Conservation (phyloP, 192 early-diverging fungal species). For the Thamnidium elegans region DNA sequence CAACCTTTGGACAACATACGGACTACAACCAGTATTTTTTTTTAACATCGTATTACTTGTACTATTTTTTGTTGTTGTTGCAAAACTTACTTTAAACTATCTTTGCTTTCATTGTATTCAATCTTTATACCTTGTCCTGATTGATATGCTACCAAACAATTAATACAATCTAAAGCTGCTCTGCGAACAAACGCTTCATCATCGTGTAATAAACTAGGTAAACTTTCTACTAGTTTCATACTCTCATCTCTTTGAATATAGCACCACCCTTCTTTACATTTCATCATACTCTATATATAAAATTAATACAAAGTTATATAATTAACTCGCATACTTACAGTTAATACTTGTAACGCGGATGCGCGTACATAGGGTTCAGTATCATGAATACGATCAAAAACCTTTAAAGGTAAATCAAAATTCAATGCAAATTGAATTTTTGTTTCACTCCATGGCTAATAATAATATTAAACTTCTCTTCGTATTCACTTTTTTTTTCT, state of each 20-base stretch:
- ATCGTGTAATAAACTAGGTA: conserved; percentile 49
- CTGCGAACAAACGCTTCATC: conserved; percentile 52
- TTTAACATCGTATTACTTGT: too few relatives aligned
- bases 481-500: not conserved
- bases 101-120: conserved; percentile 25
- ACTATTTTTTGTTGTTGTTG: too few relatives aligned
- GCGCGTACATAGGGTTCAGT: conserved; percentile 53
- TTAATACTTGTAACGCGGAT: conserved; percentile 42
- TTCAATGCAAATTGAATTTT: conserved; percentile 43
- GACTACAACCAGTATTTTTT: conserved; percentile 30
- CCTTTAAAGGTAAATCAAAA: conserved; percentile 34
- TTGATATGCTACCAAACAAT: conserved; percentile 43
- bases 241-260: conserved; percentile 40
- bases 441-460: not conserved
- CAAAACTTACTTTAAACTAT: conserved; percentile 21
- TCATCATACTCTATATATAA: conserved; percentile 36
- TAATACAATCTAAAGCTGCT: conserved; percentile 49
- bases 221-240: conserved; percentile 28
- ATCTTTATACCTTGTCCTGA: conserved; percentile 43
- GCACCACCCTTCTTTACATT: conserved; percentile 45
- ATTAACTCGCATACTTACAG: conserved; percentile 22
- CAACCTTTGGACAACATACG: conserved; percentile 33
- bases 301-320: not conserved
- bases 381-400: conserved; percentile 45
- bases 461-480: too few relatives aligned